These are phyloP conservation scores for Metrosideros polymorpha DNA, from an alignment of 441 rosid genomes.

Conservation along the genomic window DNA sequence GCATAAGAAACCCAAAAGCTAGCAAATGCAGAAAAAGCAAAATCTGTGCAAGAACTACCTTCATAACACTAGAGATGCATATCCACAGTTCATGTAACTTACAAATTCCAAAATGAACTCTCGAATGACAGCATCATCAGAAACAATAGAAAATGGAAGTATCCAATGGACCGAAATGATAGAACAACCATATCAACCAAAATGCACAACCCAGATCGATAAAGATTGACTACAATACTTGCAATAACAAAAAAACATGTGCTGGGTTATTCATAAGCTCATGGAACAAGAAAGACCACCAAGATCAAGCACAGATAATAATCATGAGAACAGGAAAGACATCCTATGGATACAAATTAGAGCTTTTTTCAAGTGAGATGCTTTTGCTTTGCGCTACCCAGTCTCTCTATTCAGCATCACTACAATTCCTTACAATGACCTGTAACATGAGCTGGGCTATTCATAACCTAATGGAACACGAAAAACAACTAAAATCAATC, in stretches of 20 bases:
- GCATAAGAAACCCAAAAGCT: neutral
- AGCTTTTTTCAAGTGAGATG: neutral
- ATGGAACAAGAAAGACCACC: neutral
- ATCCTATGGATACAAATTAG: neutral
- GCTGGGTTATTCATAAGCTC: neutral
- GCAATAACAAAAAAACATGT: neutral
- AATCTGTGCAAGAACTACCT: neutral
- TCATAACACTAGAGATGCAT: neutral
- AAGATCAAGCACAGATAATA: neutral
- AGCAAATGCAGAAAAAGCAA: neutral
- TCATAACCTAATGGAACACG: neutral
- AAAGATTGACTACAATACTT: neutral
- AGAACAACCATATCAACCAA: neutral
- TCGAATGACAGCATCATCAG: neutral
- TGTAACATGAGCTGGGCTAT: neutral
- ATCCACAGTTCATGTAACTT: neutral
- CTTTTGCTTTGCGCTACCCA: neutral
- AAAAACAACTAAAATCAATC: neutral
- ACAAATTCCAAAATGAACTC: neutral
- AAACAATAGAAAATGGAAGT: neutral
- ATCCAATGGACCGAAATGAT: neutral
- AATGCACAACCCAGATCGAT: neutral
- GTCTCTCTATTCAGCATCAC: neutral
- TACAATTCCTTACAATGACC: neutral
- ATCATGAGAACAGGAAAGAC: neutral